A percentile compares a stretch with the other conserved stretches of the same genome.
phyloP scores from a whole-genome alignment of 768 basidiomycete species.

The Hypholoma sublateritium region DNA sequence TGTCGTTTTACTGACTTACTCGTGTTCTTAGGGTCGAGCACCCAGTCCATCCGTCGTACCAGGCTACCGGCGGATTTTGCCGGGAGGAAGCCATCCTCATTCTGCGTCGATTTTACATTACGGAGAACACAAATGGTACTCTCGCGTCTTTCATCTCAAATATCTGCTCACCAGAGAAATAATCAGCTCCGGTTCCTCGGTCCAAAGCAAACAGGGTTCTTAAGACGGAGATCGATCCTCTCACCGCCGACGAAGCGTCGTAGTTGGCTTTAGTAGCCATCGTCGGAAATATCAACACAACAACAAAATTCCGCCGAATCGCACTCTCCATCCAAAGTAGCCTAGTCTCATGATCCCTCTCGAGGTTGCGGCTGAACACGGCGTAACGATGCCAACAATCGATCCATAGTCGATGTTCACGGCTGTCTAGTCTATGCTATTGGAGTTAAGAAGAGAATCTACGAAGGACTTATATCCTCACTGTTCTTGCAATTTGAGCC shows the following conservation, averaged over 20 bases:
- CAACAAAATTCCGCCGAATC: too few species aligned
- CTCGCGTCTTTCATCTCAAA: conserved; percentile 4
- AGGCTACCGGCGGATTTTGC: conserved; percentile 71
- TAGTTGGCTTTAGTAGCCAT: neutral
- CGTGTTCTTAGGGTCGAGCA: conserved; percentile 59
- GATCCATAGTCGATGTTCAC: too few species aligned
- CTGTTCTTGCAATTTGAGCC: too few species aligned
- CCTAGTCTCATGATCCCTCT: too few species aligned
- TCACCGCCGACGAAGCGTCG: conserved; percentile 5
- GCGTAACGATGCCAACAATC: too few species aligned
- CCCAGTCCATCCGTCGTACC: conserved; percentile 72
- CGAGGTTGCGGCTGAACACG: too few species aligned
- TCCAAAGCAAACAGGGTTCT: conserved; percentile 83
- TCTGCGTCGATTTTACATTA: conserved; percentile 85
- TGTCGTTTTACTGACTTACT: neutral
- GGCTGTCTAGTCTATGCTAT: too few species aligned
- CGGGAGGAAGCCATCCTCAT: conserved; percentile 88
- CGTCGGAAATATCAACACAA: neutral
- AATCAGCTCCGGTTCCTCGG: conserved; percentile 83
- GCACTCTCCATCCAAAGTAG: too few species aligned
- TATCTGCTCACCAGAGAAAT: conserved; percentile 13
- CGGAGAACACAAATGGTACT: conserved; percentile 88
- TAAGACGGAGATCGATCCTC: conserved; percentile 70
- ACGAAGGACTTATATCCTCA: too few species aligned
- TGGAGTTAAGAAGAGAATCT: too few species aligned